Evolutionary conservation across 129 eudicot genomes (phyloP).

Genomic region (Scalesia atractyloides): DNA sequence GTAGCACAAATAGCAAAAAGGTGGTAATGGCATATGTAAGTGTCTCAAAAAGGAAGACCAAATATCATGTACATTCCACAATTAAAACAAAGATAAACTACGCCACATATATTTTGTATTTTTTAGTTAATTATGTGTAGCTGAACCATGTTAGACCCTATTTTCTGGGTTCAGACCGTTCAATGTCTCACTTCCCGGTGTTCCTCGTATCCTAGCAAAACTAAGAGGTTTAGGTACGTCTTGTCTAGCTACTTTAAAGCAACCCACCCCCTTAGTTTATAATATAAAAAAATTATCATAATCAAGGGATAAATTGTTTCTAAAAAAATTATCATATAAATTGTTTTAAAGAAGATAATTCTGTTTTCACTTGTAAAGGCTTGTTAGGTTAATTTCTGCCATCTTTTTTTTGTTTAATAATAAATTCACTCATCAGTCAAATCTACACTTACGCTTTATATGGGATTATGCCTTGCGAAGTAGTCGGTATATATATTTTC

Average conservation of each 20-base stretch:
- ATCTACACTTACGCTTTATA: too few species aligned
- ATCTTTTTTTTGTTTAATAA: too few species aligned
- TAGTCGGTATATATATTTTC: too few species aligned
- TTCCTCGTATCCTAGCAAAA: slow-evolving; percentile 18
- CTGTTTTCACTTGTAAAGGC: too few species aligned
- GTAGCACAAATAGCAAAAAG: background rate
- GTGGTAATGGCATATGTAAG: slow-evolving; percentile 3
- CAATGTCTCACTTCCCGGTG: slow-evolving; percentile 26
- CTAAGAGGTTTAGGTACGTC: slow-evolving; percentile 31
- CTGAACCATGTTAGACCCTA: slow-evolving; percentile 15
- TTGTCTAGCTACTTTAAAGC: slow-evolving; percentile 20
- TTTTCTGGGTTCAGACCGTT: slow-evolving; percentile 16
- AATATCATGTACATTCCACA: slow-evolving; percentile 12
- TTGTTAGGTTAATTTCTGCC: too few species aligned
- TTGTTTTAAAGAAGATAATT: too few species aligned
- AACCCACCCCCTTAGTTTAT: too few species aligned
- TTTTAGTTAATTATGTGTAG: slow-evolving; percentile 2
- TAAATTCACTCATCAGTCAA: too few species aligned
- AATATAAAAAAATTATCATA: too few species aligned
- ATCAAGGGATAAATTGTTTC: too few species aligned
- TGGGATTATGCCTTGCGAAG: too few species aligned
- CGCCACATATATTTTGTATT: background rate
- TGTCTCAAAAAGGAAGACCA: slow-evolving; percentile 17
- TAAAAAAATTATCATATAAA: too few species aligned
- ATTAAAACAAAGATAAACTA: slow-evolving; percentile 4